Evolutionary conservation across 208 protist genomes (phyloP), one percentile per base, ranked within the genome.

Genomic region (Wallacemonas sp.): DNA sequence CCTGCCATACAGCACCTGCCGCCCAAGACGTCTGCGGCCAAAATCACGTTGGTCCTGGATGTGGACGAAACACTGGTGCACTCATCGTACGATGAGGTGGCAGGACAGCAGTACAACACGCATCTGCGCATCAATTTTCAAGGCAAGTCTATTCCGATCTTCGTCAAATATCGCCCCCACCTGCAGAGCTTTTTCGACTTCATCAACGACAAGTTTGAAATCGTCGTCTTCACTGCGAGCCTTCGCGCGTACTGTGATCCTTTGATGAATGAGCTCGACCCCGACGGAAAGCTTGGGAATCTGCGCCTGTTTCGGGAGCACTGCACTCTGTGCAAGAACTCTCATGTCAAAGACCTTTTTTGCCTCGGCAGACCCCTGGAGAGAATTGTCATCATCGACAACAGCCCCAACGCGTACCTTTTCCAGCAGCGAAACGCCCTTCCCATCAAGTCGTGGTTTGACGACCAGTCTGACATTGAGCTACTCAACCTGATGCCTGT

Each of bases 401-500:
- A 94, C 65, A 87, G 73, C 49, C 83, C 80, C 1, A 66, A 67
- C 4, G 70, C 81, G 2, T 92, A 89, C 68, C 54, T 85, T 16
- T 91, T 89, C 63, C 84, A 90, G 71, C 85, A 78, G 32, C 74
- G 83, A 14, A 94, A 94, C 60, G 78, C 72, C 5, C 83, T 94
- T 34, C 82, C 84, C 0, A 88, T 89, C 24, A 70, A 39, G 19
- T 83, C 76, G 12, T 92, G 80, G 78, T 85, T 88, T 46, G 82
- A 76, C 17, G 81, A 92, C 38, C 56, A 70, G 23, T 41, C 70
- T 33, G 85, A 93, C 52, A n/a, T 36, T 4, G 82, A 75, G 32
- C 72, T 90, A 1, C 69, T 79, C 5, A 64, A 76, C 1, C 48
- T 92, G n/a, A 57, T 87, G 26, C 76, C 80, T 6, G 46, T 87